A percentile compares a stretch with the other conserved stretches of the same genome.
Evolutionary conservation across 345 rosid genomes (phyloP).

Genomic region (Euphorbia lathyris): DNA sequence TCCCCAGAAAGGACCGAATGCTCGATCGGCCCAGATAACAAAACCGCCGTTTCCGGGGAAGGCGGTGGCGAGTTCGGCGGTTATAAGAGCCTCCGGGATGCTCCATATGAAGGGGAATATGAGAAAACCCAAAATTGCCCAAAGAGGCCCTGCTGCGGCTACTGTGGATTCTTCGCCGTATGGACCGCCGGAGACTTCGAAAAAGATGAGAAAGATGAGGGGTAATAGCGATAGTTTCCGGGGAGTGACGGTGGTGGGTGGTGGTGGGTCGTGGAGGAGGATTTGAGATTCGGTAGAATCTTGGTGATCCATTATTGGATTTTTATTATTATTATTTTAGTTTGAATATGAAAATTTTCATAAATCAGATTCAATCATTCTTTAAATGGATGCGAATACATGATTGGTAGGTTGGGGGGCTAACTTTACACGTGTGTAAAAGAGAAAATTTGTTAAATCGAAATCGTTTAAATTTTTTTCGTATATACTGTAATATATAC

Average conservation of each 20-base stretch:
- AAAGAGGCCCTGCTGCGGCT: constrained; percentile 27
- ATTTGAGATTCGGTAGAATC: constrained; percentile 1
- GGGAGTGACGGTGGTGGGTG: not conserved
- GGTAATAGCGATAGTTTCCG: constrained; percentile 19
- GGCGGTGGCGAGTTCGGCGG: constrained; percentile 32
- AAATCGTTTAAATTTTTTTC: no score
- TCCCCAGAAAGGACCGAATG: constrained; percentile 30
- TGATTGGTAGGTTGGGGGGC: no score
- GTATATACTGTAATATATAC: no score
- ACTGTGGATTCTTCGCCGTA: constrained; percentile 26
- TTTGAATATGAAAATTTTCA: not conserved
- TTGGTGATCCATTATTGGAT: constrained; percentile 6
- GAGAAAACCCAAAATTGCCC: constrained; percentile 26
- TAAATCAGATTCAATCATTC: not conserved
- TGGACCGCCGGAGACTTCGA: constrained; percentile 27
- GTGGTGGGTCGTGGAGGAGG: not conserved
- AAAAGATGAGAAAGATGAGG: constrained; percentile 30
- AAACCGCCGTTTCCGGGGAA: constrained; percentile 32
- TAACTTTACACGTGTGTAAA: no score
- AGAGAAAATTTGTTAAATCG: no score
- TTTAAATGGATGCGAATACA: not conserved
- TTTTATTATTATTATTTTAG: not conserved
- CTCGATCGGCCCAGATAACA: constrained; percentile 27
- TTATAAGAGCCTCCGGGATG: constrained; percentile 27
- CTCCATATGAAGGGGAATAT: constrained; percentile 29